Conservation (phyloP, 164 flowering plant genomes). For the Stephania yunnanensis region DNA sequence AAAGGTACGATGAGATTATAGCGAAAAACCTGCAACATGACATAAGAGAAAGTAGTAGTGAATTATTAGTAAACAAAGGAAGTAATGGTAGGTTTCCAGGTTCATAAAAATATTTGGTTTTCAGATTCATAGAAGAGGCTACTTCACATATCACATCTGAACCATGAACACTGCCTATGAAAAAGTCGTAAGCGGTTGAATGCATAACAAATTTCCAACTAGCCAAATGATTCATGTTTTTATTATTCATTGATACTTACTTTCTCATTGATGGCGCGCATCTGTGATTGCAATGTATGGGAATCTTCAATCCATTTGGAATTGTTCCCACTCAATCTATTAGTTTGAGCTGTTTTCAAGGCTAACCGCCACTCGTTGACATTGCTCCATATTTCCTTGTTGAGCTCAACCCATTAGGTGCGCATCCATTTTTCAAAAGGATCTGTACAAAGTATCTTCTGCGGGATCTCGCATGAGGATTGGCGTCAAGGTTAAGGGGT, state of each 20-base stretch:
- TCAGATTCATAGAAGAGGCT: neutral
- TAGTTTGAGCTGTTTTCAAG: constrained; percentile 57
- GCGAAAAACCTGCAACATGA: constrained; percentile 59
- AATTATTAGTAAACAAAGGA: neutral
- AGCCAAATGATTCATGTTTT: neutral
- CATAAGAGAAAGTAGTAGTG: neutral
- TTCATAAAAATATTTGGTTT: neutral
- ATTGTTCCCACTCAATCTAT: constrained; percentile 29
- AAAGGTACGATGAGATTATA: constrained; percentile 92
- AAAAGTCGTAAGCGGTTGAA: too few species aligned
- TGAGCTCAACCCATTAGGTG: constrained; percentile 95
- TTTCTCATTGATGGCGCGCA: constrained; percentile 63
- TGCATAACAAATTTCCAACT: neutral
- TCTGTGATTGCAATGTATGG: constrained; percentile 49
- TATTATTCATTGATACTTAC: constrained; percentile 22
- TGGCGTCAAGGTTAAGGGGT: constrained; percentile 57
- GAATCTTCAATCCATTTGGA: constrained; percentile 52
- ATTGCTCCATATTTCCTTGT: constrained; percentile 65
- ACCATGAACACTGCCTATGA: neutral
- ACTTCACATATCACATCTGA: too few species aligned
- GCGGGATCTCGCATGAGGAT: constrained; percentile 94
- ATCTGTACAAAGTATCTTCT: constrained; percentile 85
- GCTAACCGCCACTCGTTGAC: constrained; percentile 55
- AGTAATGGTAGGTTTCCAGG: neutral
- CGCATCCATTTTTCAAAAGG: constrained; percentile 72